Conservation (phyloP, 2,329 filamentous ascomycete genomes). For the Colletotrichum agaves region DNA sequence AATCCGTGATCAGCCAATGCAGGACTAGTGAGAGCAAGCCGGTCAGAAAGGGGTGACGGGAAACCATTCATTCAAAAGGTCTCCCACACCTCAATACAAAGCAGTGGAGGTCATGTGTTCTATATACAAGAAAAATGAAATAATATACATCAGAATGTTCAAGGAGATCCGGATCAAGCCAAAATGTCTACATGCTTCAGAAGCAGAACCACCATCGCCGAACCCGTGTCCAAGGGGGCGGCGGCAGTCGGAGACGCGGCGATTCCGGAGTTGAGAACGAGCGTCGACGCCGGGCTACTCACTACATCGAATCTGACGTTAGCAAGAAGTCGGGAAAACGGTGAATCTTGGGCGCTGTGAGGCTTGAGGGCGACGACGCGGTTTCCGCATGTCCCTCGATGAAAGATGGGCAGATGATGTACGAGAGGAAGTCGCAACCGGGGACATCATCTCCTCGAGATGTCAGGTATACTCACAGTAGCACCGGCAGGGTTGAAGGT, state of each 20-base stretch:
- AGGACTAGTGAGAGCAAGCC: not conserved
- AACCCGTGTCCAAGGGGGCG: not conserved
- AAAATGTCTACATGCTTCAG: not conserved
- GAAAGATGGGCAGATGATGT: too few relatives aligned
- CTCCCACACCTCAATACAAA: too few relatives aligned
- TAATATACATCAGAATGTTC: constrained; percentile 19
- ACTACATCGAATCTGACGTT: not conserved
- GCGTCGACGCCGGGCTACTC: not conserved
- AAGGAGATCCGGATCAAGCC: not conserved
- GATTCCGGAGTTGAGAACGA: not conserved
- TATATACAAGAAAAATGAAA: constrained; percentile 10
- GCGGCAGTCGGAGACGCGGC: not conserved
- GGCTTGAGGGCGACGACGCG: too few relatives aligned
- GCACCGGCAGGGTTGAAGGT: constrained; percentile 51
- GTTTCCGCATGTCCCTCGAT: too few relatives aligned
- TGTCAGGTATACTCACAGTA: constrained; percentile 1
- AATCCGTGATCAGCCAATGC: too few relatives aligned
- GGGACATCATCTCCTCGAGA: not conserved
- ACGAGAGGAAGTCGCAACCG: too few relatives aligned
- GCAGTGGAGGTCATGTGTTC: not conserved
- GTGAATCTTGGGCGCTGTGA: too few relatives aligned
- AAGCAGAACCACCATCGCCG: not conserved
- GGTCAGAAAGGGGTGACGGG: not conserved
- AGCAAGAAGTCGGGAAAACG: not conserved
- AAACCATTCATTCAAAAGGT: not conserved